These are phyloP conservation scores for Alternaria tenuissima DNA, from an alignment of 2,329 filamentous ascomycete species.

Conservation along the genomic window DNA sequence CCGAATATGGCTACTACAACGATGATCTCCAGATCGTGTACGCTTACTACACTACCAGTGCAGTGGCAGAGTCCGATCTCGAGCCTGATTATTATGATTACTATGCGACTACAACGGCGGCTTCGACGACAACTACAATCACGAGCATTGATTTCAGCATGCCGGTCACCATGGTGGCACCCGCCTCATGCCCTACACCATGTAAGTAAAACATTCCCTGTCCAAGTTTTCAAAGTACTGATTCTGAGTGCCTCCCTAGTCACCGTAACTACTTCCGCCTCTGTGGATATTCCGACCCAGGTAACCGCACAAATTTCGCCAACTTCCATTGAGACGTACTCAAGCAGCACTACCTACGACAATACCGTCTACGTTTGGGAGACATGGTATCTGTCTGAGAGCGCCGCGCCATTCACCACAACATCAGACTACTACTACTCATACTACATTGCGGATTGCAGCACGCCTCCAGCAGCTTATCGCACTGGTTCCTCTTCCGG, in stretches of 20 bases:
- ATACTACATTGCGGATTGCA: constrained; percentile 36
- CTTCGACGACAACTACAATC: constrained; percentile 12
- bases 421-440: constrained; percentile 33
- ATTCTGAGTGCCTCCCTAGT: constrained; percentile 10
- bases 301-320: constrained; percentile 37
- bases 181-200: constrained; percentile 35
- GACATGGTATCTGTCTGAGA: constrained; percentile 37
- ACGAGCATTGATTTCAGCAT: constrained; percentile 32
- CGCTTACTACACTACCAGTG: constrained; percentile 32
- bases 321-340: constrained; percentile 25
- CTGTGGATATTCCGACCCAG: constrained; percentile 31
- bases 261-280: constrained; percentile 28
- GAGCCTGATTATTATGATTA: constrained; percentile 23
- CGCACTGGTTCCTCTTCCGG: constrained; percentile 7
- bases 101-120: constrained; percentile 11
- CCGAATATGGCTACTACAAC: constrained; percentile 18
- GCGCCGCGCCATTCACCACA: constrained; percentile 37
- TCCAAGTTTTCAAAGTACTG: not conserved
- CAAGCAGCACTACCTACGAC: constrained; percentile 15
- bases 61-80: constrained; percentile 37
- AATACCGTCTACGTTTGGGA: constrained; percentile 20
- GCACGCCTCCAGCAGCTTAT: constrained; percentile 24
- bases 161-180: constrained; percentile 44
- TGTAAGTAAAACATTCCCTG: constrained; percentile 13
- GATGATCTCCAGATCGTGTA: constrained; percentile 27